These are phyloP conservation scores for Brassica juncea DNA, from an alignment of 345 rosid species.

Conservation along the genomic window DNA sequence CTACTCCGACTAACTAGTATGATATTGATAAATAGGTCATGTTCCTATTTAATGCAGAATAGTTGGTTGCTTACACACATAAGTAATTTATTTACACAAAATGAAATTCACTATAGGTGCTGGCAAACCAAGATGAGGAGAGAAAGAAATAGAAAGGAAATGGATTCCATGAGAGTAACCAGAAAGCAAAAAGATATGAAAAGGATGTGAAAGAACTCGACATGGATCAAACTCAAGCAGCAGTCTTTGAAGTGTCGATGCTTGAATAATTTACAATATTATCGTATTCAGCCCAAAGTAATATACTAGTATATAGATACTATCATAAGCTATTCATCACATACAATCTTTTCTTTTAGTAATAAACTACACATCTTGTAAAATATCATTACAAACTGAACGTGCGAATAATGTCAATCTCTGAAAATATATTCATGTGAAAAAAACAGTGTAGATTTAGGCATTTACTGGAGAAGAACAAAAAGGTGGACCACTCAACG, in stretches of 20 bases:
- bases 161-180: constrained; percentile 29
- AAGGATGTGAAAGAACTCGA: constrained; percentile 50
- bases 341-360: not conserved
- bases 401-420: not conserved
- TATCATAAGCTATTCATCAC: not conserved
- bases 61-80: not conserved
- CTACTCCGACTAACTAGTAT: not conserved
- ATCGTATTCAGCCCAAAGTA: not conserved
- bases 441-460: not conserved
- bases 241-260: not conserved
- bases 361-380: too few relatives aligned
- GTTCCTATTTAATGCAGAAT: not conserved
- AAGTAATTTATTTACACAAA: not conserved
- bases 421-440: not conserved
- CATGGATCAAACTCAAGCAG: constrained; percentile 29
- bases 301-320: not conserved
- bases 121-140: constrained; percentile 40
- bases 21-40: not conserved
- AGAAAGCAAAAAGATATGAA: constrained; percentile 43
- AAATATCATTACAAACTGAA: not conserved
- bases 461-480: not conserved
- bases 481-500: constrained; percentile 23
- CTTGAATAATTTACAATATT: not conserved
- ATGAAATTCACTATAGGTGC: not conserved
- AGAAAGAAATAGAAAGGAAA: constrained; percentile 37